Percentiles rank a stretch among this genome's conserved stretches.
These are phyloP conservation scores for Ogataea dorogensis DNA, from an alignment of 805 yeast species.

Conservation along the genomic window DNA sequence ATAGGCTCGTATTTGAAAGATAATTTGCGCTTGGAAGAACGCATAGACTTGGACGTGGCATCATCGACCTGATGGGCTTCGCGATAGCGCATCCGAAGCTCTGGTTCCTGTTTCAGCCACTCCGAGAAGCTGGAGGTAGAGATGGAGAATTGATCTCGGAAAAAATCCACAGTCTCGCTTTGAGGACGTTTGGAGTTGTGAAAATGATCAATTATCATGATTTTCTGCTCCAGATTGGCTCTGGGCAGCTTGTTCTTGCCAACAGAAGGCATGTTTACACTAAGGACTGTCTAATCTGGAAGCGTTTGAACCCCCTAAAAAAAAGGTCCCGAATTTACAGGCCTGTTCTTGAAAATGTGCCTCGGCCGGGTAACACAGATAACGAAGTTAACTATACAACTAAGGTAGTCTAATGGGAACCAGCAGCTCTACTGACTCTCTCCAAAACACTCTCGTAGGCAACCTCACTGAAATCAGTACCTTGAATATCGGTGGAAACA, in stretches of 20 bases:
- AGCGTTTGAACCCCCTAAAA: constrained; percentile 1
- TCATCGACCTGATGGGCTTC: constrained; percentile 31
- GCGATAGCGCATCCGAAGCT: constrained; percentile 44
- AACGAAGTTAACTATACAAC: constrained; percentile 11
- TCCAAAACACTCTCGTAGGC: constrained; percentile 91
- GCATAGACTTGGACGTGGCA: constrained; percentile 23
- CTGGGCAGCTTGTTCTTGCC: constrained; percentile 37
- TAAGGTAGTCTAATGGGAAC: constrained; percentile 43
- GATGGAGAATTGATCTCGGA: constrained; percentile 48
- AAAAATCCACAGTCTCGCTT: constrained; percentile 55
- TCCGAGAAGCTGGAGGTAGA: constrained; percentile 61
- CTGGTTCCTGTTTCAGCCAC: constrained; percentile 56
- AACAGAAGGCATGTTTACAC: constrained; percentile 9
- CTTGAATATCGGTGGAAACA: constrained; percentile 91
- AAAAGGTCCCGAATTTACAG: constrained; percentile 9
- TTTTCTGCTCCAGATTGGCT: constrained; percentile 59
- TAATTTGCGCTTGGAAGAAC: constrained; percentile 42
- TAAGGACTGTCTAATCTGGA: constrained; percentile 8
- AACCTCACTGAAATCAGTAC: constrained; percentile 97
- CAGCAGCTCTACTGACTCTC: constrained; percentile 81
- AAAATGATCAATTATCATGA: constrained; percentile 51
- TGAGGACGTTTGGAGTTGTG: constrained; percentile 51
- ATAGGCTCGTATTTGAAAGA: constrained; percentile 56
- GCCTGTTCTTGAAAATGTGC: neutral
- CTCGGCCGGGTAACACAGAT: constrained; percentile 14